Base-by-base conservation (phyloP, 495 filamentous ascomycete species). In the Aspergillus asperescens region DNA sequence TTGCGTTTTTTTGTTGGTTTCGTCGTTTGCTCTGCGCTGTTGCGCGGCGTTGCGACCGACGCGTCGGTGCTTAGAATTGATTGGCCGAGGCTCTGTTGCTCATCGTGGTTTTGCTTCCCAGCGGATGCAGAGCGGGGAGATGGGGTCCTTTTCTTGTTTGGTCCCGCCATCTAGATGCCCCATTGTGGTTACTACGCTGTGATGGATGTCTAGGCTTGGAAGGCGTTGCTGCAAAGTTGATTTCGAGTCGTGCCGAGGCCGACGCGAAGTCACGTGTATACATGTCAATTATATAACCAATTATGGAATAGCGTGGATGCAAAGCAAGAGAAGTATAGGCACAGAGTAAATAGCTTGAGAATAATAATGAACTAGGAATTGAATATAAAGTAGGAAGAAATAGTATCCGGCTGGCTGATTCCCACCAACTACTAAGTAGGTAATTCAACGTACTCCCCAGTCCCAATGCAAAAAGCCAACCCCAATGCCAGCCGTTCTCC, bases 191-290 rank as follows among this genome's bases (percentile, higher is more conserved):
- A 16, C 25, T 12, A 2, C 3, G 15, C n/a, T 7, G 31, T 37
- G 28, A 19, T 45, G 39, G 22, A 45, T 18, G 6, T 37, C 18
- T 23, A n/a, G n/a, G 19, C 27, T 18, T 18, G 2, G 7, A 16
- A 25, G 25, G 39, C 51, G 25, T 8, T 19, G 13, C 22, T n/a
- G 28, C 18, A 48, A 13, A 19, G 19, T 35, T 15, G n/a, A 16
- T 19, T 7, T 29, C n/a, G 25, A 29, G 25, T 28, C 24, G 23
- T 48, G 23, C 41, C 43, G 52, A 20, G 13, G 12, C 15, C 7
- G 31, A 67, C 64, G 58, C 64, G 62, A 32, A 25, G 16, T 67
- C 64, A 67, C 62, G 59, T 67, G 64, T 4, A n/a, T 28, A 25
- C 42, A 20, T 38, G 32, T 10, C 12, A 8, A 12, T 23, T 50